These are phyloP conservation scores for Leccinum rimulosum DNA, from an alignment of 768 basidiomycete genomes.

Conservation along the genomic window DNA sequence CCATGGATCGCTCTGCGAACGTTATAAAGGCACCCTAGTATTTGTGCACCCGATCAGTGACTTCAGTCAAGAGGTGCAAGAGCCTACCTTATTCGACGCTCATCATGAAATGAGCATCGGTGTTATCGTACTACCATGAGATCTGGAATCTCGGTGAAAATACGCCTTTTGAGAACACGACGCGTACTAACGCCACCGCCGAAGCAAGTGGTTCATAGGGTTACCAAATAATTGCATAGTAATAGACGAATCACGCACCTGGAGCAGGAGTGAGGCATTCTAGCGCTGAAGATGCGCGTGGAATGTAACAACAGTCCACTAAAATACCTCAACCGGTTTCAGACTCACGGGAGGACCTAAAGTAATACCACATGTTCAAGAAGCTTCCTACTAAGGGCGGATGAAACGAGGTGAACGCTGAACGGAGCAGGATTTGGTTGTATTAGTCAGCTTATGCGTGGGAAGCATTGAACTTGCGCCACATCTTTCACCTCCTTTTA, in stretches of 20 bases:
- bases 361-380: background rate
- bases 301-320: background rate
- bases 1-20: background rate
- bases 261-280: background rate
- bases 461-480: background rate
- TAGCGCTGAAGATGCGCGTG: background rate
- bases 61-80: background rate
- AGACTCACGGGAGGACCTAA: too few species aligned
- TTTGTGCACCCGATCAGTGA: background rate
- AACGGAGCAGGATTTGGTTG: too few species aligned
- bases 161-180: background rate
- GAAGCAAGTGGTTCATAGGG: background rate
- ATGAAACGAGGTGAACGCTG: too few species aligned
- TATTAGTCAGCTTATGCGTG: background rate
- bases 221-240: background rate
- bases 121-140: background rate
- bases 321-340: background rate
- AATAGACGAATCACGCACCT: too few species aligned
- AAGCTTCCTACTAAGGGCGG: too few species aligned
- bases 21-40: too few species aligned
- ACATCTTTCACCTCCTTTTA: too few species aligned
- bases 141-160: background rate
- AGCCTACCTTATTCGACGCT: background rate
- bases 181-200: background rate
- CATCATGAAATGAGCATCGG: background rate